A percentile compares a stretch with the other conserved stretches of the same genome.
These are phyloP conservation scores for Begonia fuchsioides DNA, from an alignment of 306 rosid genomes.

Conservation along the genomic window DNA sequence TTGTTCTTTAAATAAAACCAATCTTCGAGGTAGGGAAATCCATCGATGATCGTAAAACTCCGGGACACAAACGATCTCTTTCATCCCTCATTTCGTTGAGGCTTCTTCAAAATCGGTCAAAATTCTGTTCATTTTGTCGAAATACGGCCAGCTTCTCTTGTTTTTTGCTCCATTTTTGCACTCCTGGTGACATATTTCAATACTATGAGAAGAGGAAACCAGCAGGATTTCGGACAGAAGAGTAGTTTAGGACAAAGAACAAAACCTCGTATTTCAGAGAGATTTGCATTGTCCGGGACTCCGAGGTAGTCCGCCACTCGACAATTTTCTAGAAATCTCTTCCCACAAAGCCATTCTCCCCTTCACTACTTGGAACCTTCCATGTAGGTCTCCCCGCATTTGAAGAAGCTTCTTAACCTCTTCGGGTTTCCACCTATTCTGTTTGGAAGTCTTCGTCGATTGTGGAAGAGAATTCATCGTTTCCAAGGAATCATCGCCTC, in stretches of 20 bases:
- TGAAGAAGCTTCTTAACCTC: slow-evolving; percentile 59
- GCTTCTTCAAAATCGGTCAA: slow-evolving; percentile 35
- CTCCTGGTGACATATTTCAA: slow-evolving; percentile 28
- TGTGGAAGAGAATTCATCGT: slow-evolving; percentile 16
- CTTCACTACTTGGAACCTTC: slow-evolving; percentile 55
- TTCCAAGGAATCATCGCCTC: slow-evolving; percentile 13
- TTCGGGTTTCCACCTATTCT: slow-evolving; percentile 67
- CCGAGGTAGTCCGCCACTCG: slow-evolving; percentile 49
- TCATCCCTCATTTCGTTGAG: slow-evolving; percentile 34
- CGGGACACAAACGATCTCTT: too few species aligned
- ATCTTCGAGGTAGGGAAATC: too few species aligned
- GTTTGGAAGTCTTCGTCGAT: slow-evolving; percentile 33
- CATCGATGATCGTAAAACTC: too few species aligned
- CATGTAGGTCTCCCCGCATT: slow-evolving; percentile 45
- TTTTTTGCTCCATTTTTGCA: slow-evolving; percentile 39
- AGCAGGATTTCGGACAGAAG: not conserved
- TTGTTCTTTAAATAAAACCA: too few species aligned
- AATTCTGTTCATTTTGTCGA: slow-evolving; percentile 41
- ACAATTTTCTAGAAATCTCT: slow-evolving; percentile 60
- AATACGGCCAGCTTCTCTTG: slow-evolving; percentile 54
- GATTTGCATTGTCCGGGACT: slow-evolving; percentile 91
- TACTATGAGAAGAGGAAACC: too few species aligned
- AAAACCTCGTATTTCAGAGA: slow-evolving; percentile 67
- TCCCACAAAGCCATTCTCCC: slow-evolving; percentile 91
- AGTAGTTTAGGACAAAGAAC: slow-evolving; percentile 13